Evolutionary conservation across 768 basidiomycete species (phyloP).

Genomic region (Auriscalpium microsporum): DNA sequence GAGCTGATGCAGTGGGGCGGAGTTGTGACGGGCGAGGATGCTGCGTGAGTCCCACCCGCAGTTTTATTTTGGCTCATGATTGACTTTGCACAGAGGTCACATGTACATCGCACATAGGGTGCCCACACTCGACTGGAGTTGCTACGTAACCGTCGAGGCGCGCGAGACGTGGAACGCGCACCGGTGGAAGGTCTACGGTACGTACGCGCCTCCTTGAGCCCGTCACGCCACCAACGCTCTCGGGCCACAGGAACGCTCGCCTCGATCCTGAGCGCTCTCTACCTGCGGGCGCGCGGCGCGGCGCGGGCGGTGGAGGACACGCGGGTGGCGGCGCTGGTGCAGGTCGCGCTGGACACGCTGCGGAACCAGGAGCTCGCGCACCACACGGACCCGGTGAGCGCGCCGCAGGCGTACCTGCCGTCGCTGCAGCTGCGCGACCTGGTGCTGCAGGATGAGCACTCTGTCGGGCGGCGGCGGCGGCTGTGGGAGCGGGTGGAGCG

Average conservation of each 20-base stretch:
- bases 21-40: slow-evolving; percentile 56
- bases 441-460: slow-evolving; percentile 75
- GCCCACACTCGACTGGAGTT: slow-evolving; percentile 57
- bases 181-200: slow-evolving; percentile 57
- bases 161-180: slow-evolving; percentile 63
- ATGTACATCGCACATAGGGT: slow-evolving; percentile 72
- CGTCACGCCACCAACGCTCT: slow-evolving; percentile 2
- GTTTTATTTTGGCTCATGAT: slow-evolving; percentile 4
- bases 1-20: slow-evolving; percentile 70
- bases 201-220: slow-evolving; percentile 14
- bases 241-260: slow-evolving; percentile 13
- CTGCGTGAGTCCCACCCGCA: slow-evolving; percentile 40
- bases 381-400: slow-evolving; percentile 70
- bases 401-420: slow-evolving; percentile 70
- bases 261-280: slow-evolving; percentile 14
- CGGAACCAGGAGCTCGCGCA: slow-evolving; percentile 78
- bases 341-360: slow-evolving; percentile 70
- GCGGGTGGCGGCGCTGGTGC: slow-evolving; percentile 67
- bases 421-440: slow-evolving; percentile 84
- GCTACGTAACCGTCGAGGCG: slow-evolving; percentile 55
- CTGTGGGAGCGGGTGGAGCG: slow-evolving; percentile 81
- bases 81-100: slow-evolving; percentile 39
- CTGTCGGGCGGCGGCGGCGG: slow-evolving; percentile 50
- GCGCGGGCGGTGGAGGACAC: slow-evolving; percentile 48
- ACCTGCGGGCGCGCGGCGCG: slow-evolving; percentile 34